These are phyloP conservation scores for Globisporangium cederbergense DNA, from an alignment of 352 stramenopile species.

Conservation along the genomic window DNA sequence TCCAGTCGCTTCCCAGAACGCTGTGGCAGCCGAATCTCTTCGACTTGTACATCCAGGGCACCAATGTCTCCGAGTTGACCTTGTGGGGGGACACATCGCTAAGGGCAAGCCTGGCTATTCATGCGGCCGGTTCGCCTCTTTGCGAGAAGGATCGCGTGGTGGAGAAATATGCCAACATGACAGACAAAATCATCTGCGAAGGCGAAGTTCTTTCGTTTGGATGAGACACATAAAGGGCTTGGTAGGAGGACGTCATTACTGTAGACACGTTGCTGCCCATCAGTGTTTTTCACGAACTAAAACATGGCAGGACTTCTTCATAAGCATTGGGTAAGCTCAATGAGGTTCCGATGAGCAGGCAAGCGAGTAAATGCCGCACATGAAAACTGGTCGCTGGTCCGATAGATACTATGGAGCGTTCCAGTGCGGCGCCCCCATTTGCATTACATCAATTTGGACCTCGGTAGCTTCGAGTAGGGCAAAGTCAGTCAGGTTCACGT, in stretches of 20 bases:
- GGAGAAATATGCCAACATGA: neutral
- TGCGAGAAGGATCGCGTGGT: neutral
- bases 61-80: neutral
- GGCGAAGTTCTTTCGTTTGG: neutral
- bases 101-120: neutral
- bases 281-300: too few species aligned
- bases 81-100: neutral
- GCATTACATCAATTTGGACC: constrained; percentile 2
- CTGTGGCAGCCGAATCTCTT: constrained; percentile 14
- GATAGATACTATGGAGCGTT: constrained; percentile 1
- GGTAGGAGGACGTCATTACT: too few species aligned
- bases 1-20: neutral
- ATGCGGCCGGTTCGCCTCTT: neutral
- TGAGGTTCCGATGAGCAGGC: constrained; percentile 7
- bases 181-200: neutral
- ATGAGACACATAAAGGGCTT: too few species aligned
- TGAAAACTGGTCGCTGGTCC: neutral
- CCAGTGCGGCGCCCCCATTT: constrained; percentile 1
- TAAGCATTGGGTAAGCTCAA: too few species aligned
- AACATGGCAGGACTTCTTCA: too few species aligned
- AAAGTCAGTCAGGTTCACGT: constrained; percentile 6
- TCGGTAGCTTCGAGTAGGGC: neutral
- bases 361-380: constrained; percentile 2
- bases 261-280: too few species aligned
- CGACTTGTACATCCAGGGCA: constrained; percentile 14